Conservation (phyloP, 208 protist genomes). For the Leishmania major region DNA sequence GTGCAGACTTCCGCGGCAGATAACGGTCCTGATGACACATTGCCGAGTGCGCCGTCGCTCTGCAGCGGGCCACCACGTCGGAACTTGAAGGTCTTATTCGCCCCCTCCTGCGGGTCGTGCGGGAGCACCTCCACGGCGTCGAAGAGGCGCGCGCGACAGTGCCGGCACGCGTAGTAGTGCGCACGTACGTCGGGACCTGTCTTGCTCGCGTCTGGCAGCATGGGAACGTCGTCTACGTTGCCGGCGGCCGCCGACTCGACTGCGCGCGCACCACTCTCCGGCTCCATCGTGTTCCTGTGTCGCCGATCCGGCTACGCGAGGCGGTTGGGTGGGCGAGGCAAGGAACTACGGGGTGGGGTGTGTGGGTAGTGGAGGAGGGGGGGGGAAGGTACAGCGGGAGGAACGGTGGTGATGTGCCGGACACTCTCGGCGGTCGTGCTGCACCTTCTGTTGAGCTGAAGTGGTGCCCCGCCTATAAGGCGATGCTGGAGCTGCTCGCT, state of each 20-base stretch:
- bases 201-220: background rate
- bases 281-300: background rate
- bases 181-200: background rate
- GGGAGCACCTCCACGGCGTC: constrained; percentile 40
- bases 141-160: constrained; percentile 65
- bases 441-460: background rate
- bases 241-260: background rate
- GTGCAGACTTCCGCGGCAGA: constrained; percentile 50
- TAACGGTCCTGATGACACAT: background rate
- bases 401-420: background rate
- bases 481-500: background rate
- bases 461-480: background rate
- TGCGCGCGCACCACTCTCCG: background rate
- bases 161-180: constrained; percentile 59
- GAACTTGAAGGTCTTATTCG: constrained; percentile 55
- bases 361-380: background rate
- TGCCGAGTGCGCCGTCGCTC: constrained; percentile 9
- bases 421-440: background rate
- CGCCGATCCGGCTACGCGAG: background rate
- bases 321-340: background rate
- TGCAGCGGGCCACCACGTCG: constrained; percentile 19
- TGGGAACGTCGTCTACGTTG: background rate
- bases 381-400: background rate
- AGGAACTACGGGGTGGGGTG: background rate
- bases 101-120: constrained; percentile 43